A percentile compares a stretch with the other conserved stretches of the same genome.
Evolutionary conservation across 2,329 filamentous ascomycete species (phyloP).

Genomic region (Aureobasidium mangrovei): DNA sequence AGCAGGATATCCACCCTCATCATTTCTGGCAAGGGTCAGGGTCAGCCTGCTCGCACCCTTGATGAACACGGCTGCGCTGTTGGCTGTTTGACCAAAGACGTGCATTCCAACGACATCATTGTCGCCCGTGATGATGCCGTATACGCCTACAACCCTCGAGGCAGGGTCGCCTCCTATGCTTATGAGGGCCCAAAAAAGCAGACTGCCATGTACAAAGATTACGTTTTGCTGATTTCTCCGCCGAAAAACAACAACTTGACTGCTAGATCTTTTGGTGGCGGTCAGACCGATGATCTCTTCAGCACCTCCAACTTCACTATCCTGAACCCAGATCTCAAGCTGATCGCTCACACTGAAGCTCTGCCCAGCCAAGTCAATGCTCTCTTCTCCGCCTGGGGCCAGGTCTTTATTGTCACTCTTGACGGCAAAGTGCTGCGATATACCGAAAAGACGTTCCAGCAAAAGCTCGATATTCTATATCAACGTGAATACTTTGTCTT

Average conservation of each 20-base stretch:
- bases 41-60: slow-evolving; percentile 75
- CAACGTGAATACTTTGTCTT: slow-evolving; percentile 86
- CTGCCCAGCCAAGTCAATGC: slow-evolving; percentile 70
- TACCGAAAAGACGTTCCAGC: slow-evolving; percentile 80
- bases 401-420: slow-evolving; percentile 79
- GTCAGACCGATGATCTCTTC: slow-evolving; percentile 67
- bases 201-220: slow-evolving; percentile 71
- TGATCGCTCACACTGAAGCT: slow-evolving; percentile 82
- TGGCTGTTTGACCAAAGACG: slow-evolving; percentile 90
- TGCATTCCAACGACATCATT: slow-evolving; percentile 70
- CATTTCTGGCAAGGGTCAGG: slow-evolving; percentile 81
- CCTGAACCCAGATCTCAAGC: slow-evolving; percentile 82
- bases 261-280: slow-evolving; percentile 64
- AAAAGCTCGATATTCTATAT: slow-evolving; percentile 87
- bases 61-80: slow-evolving; percentile 85
- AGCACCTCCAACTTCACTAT: slow-evolving; percentile 82
- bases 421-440: slow-evolving; percentile 90
- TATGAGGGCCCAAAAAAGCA: slow-evolving; percentile 87
- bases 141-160: slow-evolving; percentile 82
- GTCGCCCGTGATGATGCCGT: slow-evolving; percentile 93
- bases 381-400: slow-evolving; percentile 81
- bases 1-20: slow-evolving; percentile 76
- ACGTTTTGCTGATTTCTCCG: slow-evolving; percentile 78
- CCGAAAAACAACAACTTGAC: slow-evolving; percentile 55
- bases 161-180: slow-evolving; percentile 76